Percentiles rank a stretch among this genome's conserved stretches.
Conservation (phyloP, 2,329 filamentous ascomycete species). For the Lecanicillium sp. region DNA sequence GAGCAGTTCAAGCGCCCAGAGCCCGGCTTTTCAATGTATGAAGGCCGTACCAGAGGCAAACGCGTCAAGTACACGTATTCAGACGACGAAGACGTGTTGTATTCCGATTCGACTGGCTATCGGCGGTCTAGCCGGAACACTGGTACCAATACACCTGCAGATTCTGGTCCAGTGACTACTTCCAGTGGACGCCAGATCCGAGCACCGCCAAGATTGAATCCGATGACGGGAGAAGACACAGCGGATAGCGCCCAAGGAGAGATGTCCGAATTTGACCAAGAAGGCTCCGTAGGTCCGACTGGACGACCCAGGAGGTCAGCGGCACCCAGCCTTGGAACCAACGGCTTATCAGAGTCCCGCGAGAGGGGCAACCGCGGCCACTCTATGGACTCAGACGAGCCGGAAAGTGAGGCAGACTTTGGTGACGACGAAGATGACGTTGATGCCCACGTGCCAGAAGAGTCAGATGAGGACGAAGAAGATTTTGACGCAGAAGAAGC, state of each 20-base stretch:
- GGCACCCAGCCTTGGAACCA: constrained; percentile 39
- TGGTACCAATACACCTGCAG: constrained; percentile 62
- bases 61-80: constrained; percentile 95
- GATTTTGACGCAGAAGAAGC: constrained; percentile 49
- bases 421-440: constrained; percentile 67
- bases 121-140: constrained; percentile 70
- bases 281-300: constrained; percentile 30
- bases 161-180: constrained; percentile 58
- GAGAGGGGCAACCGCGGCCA: constrained; percentile 24
- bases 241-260: constrained; percentile 38
- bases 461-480: constrained; percentile 52
- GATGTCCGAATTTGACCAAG: constrained; percentile 29
- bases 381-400: constrained; percentile 55
- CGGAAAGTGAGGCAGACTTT: constrained; percentile 64
- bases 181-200: constrained; percentile 81
- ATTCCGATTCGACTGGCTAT: constrained; percentile 50
- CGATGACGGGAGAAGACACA: constrained; percentile 44
- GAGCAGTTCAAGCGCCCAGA: constrained; percentile 83
- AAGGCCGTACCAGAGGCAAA: constrained; percentile 92
- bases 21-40: constrained; percentile 85
- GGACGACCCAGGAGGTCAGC: constrained; percentile 44
- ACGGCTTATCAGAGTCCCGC: constrained; percentile 32
- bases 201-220: constrained; percentile 57
- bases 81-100: constrained; percentile 71
- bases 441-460: constrained; percentile 56